Evolutionary conservation across 768 basidiomycete genomes (phyloP), one percentile per base, ranked within the genome.

Genomic region (Erythrobasidium yunnanense): DNA sequence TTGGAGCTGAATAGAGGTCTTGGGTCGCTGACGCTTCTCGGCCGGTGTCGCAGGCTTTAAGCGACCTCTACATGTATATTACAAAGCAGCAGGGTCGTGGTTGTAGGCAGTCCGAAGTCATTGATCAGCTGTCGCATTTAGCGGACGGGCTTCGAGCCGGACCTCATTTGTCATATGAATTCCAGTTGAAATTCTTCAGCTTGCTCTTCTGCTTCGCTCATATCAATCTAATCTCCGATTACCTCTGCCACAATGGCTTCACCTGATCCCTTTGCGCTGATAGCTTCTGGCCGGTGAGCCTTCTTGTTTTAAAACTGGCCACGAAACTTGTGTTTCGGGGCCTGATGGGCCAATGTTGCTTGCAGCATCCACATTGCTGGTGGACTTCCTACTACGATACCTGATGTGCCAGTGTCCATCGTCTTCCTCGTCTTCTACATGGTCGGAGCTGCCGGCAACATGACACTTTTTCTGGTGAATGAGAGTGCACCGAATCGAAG

Each of bases 51-150:
- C 65, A 83, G 84, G 84, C 0, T 85, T 86, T 70, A 77, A 79
- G 66, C 78, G 85, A 22, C 81, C 84, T 0, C 80, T 88, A 2
- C 83, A 86, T 69, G 70, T 86, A 32, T 87, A 86, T 71, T 69
- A 73, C 42, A 86, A 84, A 75, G 72, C 65, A 46, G 71, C 65
- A 1, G 57, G 65, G 23, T 67, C 58, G 22, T 66, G 51, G 38
- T n/a, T 69, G 1, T 67, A 51, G 53, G 7, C 22, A 57, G 8
- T 8, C 22, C 38, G 38, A 11, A 42, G 38, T 42, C 38, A 42
- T 42, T 42, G 38, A 11, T 42, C n/a, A n/a, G n/a, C n/a, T n/a
- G n/a, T n/a, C n/a, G n/a, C n/a, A n/a, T n/a, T n/a, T n/a, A n/a
- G n/a, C n/a, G n/a, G n/a, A n/a, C n/a, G n/a, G n/a, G n/a, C n/a